Evolutionary conservation across 768 basidiomycete species (phyloP).

Genomic region (Boletales sp.): DNA sequence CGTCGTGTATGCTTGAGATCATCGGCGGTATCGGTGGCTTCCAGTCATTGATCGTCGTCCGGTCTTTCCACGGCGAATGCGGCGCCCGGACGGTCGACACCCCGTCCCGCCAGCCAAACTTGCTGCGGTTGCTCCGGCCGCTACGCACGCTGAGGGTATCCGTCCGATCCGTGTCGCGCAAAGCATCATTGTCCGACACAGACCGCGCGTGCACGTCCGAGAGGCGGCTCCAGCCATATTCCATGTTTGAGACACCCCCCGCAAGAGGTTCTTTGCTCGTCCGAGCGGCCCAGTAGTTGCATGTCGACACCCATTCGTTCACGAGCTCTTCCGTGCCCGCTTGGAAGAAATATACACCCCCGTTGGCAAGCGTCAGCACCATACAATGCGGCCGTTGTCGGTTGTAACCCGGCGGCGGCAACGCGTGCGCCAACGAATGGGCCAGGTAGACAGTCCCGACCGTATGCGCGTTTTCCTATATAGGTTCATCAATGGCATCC

Average conservation of each 20-base stretch:
- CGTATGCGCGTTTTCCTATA: slow-evolving; percentile 78
- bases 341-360: slow-evolving; percentile 97
- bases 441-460: slow-evolving; percentile 83
- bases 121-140: slow-evolving; percentile 69
- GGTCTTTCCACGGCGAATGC: slow-evolving; percentile 74
- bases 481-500: neutral
- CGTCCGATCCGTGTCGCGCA: slow-evolving; percentile 45
- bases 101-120: slow-evolving; percentile 70
- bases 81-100: slow-evolving; percentile 59
- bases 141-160: slow-evolving; percentile 76
- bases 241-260: slow-evolving; percentile 98
- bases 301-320: slow-evolving; percentile 97
- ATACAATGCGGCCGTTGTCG: slow-evolving; percentile 91
- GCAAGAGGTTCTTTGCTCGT: slow-evolving; percentile 92
- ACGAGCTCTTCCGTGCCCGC: slow-evolving; percentile 99
- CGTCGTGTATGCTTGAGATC: slow-evolving; percentile 82
- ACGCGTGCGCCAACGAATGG: slow-evolving; percentile 81
- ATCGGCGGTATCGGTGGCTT: slow-evolving; percentile 84
- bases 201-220: slow-evolving; percentile 53
- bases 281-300: slow-evolving; percentile 99
- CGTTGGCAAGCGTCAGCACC: slow-evolving; percentile 84
- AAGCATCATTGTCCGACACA: slow-evolving; percentile 54
- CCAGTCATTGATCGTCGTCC: slow-evolving; percentile 88
- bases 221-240: slow-evolving; percentile 95
- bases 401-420: slow-evolving; percentile 92